Evolutionary conservation across 768 basidiomycete genomes (phyloP).

Genomic region (Phlegmacium glaucopus): DNA sequence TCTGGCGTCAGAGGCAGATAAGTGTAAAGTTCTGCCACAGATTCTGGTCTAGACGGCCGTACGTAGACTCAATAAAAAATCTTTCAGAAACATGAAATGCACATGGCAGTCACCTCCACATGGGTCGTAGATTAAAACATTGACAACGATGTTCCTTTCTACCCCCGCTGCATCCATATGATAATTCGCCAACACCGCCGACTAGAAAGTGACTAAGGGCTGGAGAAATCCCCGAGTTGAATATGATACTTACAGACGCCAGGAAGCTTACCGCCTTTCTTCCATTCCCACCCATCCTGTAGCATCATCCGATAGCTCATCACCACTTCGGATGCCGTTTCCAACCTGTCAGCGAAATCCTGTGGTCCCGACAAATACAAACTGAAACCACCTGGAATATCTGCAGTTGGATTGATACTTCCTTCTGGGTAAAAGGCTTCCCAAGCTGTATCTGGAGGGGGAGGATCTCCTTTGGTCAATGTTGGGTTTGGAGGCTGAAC

Average conservation of each 20-base stretch:
- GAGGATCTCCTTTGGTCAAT: not conserved
- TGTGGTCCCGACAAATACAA: constrained; percentile 63
- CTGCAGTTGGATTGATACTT: constrained; percentile 53
- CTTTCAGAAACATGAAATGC: constrained; percentile 1
- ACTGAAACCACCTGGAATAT: constrained; percentile 60
- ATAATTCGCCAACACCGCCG: constrained; percentile 51
- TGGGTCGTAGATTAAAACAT: constrained; percentile 67
- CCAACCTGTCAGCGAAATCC: constrained; percentile 34
- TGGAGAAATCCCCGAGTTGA: not conserved
- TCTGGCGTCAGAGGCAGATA: constrained; percentile 54
- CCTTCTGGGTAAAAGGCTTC: constrained; percentile 60
- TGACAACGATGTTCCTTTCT: constrained; percentile 56
- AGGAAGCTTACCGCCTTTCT: constrained; percentile 75
- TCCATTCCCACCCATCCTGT: constrained; percentile 59
- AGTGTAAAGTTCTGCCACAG: constrained; percentile 63
- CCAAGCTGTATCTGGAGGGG: constrained; percentile 40
- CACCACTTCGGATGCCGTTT: constrained; percentile 48
- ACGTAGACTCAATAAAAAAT: not conserved
- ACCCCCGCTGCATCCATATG: constrained; percentile 70
- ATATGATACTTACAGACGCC: constrained; percentile 52
- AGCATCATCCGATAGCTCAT: constrained; percentile 70
- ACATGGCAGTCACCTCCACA: constrained; percentile 57
- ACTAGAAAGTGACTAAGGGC: constrained; percentile 27
- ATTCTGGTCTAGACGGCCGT: constrained; percentile 36
- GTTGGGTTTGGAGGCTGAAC: constrained; percentile 24